Evolutionary conservation across 2,329 filamentous ascomycete species (phyloP).

Genomic region (Alternaria ethzedia): DNA sequence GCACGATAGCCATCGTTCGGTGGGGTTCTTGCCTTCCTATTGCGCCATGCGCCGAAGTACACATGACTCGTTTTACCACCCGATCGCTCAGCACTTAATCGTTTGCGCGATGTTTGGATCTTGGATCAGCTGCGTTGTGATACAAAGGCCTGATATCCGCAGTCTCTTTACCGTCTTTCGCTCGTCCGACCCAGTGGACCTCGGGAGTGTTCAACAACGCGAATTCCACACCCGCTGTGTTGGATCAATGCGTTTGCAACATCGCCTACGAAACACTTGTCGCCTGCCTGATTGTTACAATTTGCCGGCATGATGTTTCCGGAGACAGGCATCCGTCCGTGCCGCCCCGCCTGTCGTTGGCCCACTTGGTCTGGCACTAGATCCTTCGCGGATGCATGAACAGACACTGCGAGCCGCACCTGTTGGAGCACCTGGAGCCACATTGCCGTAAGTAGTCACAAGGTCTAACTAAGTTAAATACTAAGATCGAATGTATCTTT

Average conservation of each 20-base stretch:
- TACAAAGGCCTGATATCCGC: neutral
- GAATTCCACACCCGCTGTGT: neutral
- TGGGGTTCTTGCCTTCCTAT: neutral
- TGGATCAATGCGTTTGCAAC: neutral
- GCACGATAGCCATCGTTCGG: neutral
- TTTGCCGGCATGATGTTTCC: neutral
- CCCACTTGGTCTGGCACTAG: neutral
- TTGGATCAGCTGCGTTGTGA: neutral
- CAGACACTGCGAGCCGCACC: neutral
- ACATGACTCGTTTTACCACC: neutral
- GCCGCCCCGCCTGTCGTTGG: neutral
- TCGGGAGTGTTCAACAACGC: neutral
- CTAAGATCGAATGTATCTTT: neutral
- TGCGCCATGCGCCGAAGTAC: neutral
- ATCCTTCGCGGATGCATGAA: neutral
- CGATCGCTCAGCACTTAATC: neutral
- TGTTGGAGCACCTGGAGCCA: neutral
- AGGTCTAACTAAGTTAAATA: neutral
- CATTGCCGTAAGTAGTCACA: neutral
- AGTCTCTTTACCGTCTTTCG: neutral
- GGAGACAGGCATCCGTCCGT: neutral
- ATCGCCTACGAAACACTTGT: neutral
- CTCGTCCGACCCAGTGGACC: neutral
- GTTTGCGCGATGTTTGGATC: neutral
- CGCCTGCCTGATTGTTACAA: neutral